A percentile compares a stretch with the other conserved stretches of the same genome.
Conservation (phyloP, 139 green algal genomes). For the Chlorella sorokiniana region DNA sequence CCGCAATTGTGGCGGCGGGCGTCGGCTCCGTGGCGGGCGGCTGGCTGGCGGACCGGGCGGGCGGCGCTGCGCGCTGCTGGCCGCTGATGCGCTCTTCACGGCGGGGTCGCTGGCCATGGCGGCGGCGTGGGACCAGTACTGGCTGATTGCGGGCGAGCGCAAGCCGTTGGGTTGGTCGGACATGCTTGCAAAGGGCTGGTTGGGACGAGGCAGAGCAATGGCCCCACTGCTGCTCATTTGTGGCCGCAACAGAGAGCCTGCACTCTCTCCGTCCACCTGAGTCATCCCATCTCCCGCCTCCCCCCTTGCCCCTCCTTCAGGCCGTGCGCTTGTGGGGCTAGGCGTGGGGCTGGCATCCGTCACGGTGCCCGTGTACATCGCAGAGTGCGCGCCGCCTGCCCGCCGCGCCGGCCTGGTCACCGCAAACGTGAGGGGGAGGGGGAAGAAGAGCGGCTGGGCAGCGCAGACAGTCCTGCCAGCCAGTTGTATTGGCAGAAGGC, state of each 20-base stretch:
- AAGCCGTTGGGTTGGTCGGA: neutral
- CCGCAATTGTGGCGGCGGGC: conserved; percentile 55
- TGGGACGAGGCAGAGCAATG: too few species aligned
- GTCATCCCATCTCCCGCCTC: neutral
- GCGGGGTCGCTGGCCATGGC: conserved; percentile 54
- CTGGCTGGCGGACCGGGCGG: conserved; percentile 51
- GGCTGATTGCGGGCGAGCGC: conserved; percentile 48
- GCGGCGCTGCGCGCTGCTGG: conserved; percentile 42
- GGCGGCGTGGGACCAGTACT: conserved; percentile 3
- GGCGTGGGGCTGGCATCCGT: conserved; percentile 65
- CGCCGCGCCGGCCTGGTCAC: conserved; percentile 59
- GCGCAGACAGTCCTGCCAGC: neutral
- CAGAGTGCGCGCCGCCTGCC: conserved; percentile 45
- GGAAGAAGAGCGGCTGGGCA: too few species aligned
- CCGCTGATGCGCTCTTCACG: conserved; percentile 58
- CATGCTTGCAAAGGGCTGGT: neutral
- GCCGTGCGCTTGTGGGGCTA: conserved; percentile 59
- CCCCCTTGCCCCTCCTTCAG: conserved; percentile 24
- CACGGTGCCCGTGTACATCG: conserved; percentile 71
- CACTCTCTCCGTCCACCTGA: neutral
- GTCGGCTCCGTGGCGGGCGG: conserved; percentile 57
- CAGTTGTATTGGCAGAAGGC: too few species aligned
- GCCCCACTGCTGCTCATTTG: neutral
- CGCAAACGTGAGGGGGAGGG: conserved; percentile 72
- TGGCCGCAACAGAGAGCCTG: neutral